Evolutionary conservation across 116 monocot genomes (phyloP), one percentile per base, ranked within the genome.

Genomic region (Trichopus zeylanicus): DNA sequence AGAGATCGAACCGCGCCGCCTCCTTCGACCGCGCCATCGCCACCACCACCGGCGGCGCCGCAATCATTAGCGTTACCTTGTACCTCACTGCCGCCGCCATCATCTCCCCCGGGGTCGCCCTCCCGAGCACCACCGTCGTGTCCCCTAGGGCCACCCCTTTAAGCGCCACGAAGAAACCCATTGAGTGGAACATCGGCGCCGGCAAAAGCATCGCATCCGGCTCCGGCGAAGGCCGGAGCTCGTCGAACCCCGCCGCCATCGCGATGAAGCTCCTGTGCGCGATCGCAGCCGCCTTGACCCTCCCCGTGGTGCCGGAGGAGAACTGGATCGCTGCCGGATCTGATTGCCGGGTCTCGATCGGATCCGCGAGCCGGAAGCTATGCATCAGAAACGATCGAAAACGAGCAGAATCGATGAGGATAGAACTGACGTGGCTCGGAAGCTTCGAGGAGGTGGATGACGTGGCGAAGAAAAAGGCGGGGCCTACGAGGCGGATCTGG

Each of bases 301-400:
- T 18, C 2, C 87, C 87, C 1, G 92, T 87, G 12, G 92, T 92
- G 7, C 92, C 92, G 0, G 92, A 92, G 0, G 92, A 87, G 81
- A 75, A 92, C 56, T 71, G 81, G n/a, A 92, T 87, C 19, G 57
- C 81, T 12, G 92, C 92, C 26, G 60, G 7, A 19, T 92, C 92
- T 1, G 75, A 73, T 53, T 83, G 92, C 13, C 30, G 26, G 20
- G 81, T 62, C 29, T 26, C 51, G 33, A 23, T 46, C 29, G 49
- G 23, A 26, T 13, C 47, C 16, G 33, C 2, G 6, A 42, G 15
- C 18, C 51, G 9, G 16, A 13, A 28, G 3, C 6, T 1, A 7
- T 31, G 1, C 0, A 3, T 1, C 25, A 63, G 22, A 32, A 75
- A 42, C 56, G 65, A 67, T 0, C 26, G 53, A 70, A 80, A 85